These are phyloP conservation scores for Albophoma yamanashiensis DNA, from an alignment of 2,329 filamentous ascomycete genomes.

Conservation along the genomic window DNA sequence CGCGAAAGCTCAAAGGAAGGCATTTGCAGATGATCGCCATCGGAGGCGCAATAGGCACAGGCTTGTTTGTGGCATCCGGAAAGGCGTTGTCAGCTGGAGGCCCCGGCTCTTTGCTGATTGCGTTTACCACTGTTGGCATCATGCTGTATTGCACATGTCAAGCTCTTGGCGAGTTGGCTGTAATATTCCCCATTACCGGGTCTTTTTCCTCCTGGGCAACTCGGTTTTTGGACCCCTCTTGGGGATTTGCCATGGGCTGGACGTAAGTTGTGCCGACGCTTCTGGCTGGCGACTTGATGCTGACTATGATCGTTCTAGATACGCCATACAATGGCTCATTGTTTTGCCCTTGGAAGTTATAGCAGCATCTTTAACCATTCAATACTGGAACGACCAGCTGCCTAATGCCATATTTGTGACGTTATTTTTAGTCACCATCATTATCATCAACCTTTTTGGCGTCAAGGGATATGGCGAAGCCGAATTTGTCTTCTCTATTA, in stretches of 20 bases:
- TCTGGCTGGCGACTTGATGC: neutral
- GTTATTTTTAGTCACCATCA: conserved; percentile 69
- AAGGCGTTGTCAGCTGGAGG: conserved; percentile 62
- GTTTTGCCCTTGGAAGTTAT: conserved; percentile 79
- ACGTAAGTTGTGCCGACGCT: conserved; percentile 44
- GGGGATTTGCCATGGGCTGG: conserved; percentile 94
- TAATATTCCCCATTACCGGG: conserved; percentile 84
- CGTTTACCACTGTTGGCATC: conserved; percentile 66
- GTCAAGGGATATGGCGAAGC: conserved; percentile 84
- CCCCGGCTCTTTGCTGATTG: conserved; percentile 66
- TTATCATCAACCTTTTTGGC: conserved; percentile 77
- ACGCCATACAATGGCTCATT: conserved; percentile 79
- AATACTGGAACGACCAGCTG: conserved; percentile 61
- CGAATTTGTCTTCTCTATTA: conserved; percentile 75
- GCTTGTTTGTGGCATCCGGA: conserved; percentile 79
- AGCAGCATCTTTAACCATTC: conserved; percentile 72
- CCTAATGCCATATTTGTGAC: conserved; percentile 69
- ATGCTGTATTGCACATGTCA: conserved; percentile 93
- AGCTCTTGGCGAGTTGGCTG: conserved; percentile 82
- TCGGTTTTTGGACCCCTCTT: conserved; percentile 84
- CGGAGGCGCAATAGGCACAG: conserved; percentile 82
- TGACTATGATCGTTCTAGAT: conserved; percentile 33
- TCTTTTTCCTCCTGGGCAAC: conserved; percentile 90
- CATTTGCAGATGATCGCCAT: conserved; percentile 98
- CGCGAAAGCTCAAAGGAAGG: conserved; percentile 66